Base-by-base conservation (phyloP, 2,329 filamentous ascomycete genomes). In the Cladosporium sp. region DNA sequence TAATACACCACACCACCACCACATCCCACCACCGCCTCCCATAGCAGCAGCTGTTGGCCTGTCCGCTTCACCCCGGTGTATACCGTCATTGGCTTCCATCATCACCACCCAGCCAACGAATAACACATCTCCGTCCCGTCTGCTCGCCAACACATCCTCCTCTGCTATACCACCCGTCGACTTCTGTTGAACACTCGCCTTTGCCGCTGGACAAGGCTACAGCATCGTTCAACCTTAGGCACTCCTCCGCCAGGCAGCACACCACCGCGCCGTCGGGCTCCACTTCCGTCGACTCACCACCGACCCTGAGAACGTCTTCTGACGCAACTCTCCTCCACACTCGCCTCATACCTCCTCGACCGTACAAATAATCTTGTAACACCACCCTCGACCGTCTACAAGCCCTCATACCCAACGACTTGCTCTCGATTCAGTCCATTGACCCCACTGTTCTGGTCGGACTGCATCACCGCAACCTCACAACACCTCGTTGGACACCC, bases 401-500 rank as follows among this genome's bases (percentile, higher is more conserved):
- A 43, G 30, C 47, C 39, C 41, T 18, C 20, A 27, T 27, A 35
- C 32, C 22, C 43, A 22, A 48, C 43, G 16, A 22, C 13, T 40
- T 22, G 18, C 35, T 7, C 19, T n/a, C 25, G 43, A 48, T 11
- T n/a, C 18, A 20, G 12, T 6, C 27, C 25, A 39, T 40, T 40
- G 43, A 35, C 43, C 7, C 18, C 15, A 19, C 43, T 35, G 43
- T 12, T 48, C 43, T 20, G 43, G 43, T 39, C 43, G 43, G 35
- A 48, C 43, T 48, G 43, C 27, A 18, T 40, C 33, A 33, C 27
- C 43, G 18, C 35, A 32, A 19, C 35, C 40, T 29, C 40, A 35
- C 42, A 38, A 35, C 33, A 38, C 12, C 36, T 50, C 46, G 55
- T 55, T 58, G 51, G 50, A 57, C 49, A 43, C 49, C 51, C 53